phyloP scores from a whole-genome alignment of 768 basidiomycete genomes.

The Calocera viscosa region DNA sequence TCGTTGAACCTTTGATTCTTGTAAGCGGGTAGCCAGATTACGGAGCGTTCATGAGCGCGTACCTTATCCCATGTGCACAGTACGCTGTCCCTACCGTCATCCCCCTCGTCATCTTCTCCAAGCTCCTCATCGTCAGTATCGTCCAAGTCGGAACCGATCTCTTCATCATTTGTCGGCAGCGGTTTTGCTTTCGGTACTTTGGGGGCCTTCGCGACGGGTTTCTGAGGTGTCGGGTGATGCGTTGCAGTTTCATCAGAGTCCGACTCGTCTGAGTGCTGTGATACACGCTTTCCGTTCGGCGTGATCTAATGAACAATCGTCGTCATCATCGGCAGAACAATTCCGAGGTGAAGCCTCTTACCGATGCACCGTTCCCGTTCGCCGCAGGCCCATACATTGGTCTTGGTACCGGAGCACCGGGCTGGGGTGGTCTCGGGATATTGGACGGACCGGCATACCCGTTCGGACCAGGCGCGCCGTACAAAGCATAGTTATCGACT shows the following conservation, averaged over 20 bases:
- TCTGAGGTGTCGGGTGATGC: slow-evolving; percentile 6
- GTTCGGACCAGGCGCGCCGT: slow-evolving; percentile 3
- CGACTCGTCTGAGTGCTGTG: background rate
- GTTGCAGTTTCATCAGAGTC: background rate
- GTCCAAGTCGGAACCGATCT: slow-evolving; percentile 93
- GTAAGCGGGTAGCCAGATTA: background rate
- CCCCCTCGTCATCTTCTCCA: slow-evolving; percentile 68
- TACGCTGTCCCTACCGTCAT: slow-evolving; percentile 77
- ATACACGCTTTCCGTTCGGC: background rate
- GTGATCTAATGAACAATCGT: background rate
- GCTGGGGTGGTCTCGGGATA: slow-evolving; percentile 6
- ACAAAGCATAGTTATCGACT: slow-evolving; percentile 33
- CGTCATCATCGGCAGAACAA: background rate
- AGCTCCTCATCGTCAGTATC: slow-evolving; percentile 68
- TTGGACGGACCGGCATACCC: slow-evolving; percentile 11
- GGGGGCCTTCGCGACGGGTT: background rate
- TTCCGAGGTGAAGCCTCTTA: background rate
- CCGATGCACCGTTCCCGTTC: slow-evolving; percentile 26
- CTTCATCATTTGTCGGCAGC: slow-evolving; percentile 40
- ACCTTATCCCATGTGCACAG: slow-evolving; percentile 99
- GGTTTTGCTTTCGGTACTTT: background rate
- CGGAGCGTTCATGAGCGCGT: slow-evolving; percentile 16
- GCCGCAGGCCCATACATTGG: slow-evolving; percentile 14
- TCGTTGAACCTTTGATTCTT: slow-evolving; percentile 63
- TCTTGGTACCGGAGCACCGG: slow-evolving; percentile 12